Conservation (phyloP, 1,139 yeast genomes). For the Meyerozyma elateridarum region DNA sequence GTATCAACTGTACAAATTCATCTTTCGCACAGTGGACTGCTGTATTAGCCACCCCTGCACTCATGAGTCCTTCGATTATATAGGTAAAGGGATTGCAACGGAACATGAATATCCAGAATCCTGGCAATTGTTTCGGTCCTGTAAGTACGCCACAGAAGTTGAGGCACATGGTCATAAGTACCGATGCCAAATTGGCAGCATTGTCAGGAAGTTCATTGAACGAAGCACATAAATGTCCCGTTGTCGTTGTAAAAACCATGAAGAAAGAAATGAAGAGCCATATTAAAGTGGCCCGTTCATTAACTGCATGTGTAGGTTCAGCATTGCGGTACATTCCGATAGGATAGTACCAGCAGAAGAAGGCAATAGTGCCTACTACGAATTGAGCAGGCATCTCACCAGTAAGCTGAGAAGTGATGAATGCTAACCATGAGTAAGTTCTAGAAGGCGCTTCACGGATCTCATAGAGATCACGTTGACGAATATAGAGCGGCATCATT, state of each 20-base stretch:
- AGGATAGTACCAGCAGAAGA: slow-evolving; percentile 10
- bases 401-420: slow-evolving; percentile 7
- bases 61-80: slow-evolving; percentile 20
- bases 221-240: slow-evolving; percentile 53
- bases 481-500: slow-evolving; percentile 4
- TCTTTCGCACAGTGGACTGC: no score
- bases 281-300: slow-evolving; percentile 57
- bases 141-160: slow-evolving; percentile 57
- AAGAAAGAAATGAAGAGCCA: slow-evolving; percentile 56
- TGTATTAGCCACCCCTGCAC: slow-evolving; percentile 6
- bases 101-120: slow-evolving; percentile 59
- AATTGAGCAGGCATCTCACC: slow-evolving; percentile 7
- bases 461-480: slow-evolving; percentile 8
- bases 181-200: slow-evolving; percentile 42
- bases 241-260: slow-evolving; percentile 55
- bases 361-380: slow-evolving; percentile 7
- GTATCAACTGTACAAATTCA: no score
- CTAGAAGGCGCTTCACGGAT: slow-evolving; percentile 8
- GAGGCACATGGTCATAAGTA: slow-evolving; percentile 28
- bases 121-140: slow-evolving; percentile 43
- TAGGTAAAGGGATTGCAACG: slow-evolving; percentile 52
- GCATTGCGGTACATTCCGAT: slow-evolving; percentile 8
- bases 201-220: slow-evolving; percentile 26
- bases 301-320: slow-evolving; percentile 24
- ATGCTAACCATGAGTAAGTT: slow-evolving; percentile 8